Conservation (phyloP, 169 alveolate species). For the Plasmodium gonderi region DNA sequence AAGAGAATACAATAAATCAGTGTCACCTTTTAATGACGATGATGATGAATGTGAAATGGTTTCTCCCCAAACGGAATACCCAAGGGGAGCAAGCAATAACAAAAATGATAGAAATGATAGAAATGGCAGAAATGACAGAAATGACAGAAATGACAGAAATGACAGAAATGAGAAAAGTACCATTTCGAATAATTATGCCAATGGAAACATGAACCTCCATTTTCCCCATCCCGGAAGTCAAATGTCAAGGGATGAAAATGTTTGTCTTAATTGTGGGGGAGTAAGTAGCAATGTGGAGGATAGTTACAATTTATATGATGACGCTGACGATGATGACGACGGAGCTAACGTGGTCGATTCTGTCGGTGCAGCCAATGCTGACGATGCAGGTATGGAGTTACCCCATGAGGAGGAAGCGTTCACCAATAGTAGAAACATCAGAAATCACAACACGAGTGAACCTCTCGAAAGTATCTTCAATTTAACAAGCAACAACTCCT, state of each 20-base stretch:
- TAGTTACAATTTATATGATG: neutral
- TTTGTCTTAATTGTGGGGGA: neutral
- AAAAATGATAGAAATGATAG: too few relatives aligned
- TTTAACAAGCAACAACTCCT: neutral
- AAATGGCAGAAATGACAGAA: neutral
- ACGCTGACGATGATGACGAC: neutral
- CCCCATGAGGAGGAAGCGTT: neutral
- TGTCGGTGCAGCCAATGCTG: neutral
- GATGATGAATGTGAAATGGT: conserved; percentile 81
- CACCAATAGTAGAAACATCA: neutral
- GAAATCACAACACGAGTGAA: neutral
- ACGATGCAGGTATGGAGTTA: neutral
- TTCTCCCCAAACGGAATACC: conserved; percentile 61
- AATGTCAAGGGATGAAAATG: neutral
- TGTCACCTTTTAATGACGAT: conserved; percentile 70
- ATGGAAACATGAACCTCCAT: neutral
- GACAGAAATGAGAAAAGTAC: neutral
- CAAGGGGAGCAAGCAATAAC: too few relatives aligned
- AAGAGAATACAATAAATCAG: conserved; percentile 62
- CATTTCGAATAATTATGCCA: neutral
- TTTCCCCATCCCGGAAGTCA: neutral
- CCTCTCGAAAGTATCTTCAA: neutral
- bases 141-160: neutral
- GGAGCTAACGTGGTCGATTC: neutral
- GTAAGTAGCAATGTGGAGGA: neutral